Conservation (phyloP, 192 early-diverging fungal species). For the Funneliformis geosporum region DNA sequence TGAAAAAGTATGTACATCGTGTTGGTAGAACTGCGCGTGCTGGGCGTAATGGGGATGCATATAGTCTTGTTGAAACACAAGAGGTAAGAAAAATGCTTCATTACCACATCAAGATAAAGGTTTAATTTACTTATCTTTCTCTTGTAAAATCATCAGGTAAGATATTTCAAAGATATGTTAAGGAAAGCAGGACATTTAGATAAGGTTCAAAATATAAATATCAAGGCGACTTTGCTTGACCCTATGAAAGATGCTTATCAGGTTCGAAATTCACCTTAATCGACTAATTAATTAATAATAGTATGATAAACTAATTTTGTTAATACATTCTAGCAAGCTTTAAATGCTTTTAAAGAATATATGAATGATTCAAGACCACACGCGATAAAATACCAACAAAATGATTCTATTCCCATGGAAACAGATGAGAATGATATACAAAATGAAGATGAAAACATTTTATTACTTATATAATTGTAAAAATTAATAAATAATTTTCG, state of each 20-base stretch:
- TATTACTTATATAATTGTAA: too few relatives aligned
- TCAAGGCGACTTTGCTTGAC: constrained; percentile 32
- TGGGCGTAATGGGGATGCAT: constrained; percentile 77
- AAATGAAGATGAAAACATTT: too few relatives aligned
- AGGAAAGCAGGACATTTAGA: constrained; percentile 61
- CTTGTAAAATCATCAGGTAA: constrained; percentile 33
- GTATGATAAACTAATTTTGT: not conserved
- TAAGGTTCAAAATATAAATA: constrained; percentile 54
- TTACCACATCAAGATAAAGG: too few relatives aligned
- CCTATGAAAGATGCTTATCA: constrained; percentile 13
- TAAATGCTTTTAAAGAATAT: constrained; percentile 27
- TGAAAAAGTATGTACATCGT: constrained; percentile 90
- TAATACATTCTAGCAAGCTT: constrained; percentile 12
- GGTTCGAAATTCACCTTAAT: not conserved
- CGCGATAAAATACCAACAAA: constrained; percentile 2
- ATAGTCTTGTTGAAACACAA: constrained; percentile 69
- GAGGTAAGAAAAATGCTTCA: constrained; percentile 40
- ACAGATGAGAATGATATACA: not conserved
- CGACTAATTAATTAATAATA: not conserved
- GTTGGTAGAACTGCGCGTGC: constrained; percentile 91
- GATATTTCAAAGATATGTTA: constrained; percentile 75
- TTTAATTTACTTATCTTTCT: not conserved
- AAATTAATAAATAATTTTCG: too few relatives aligned
- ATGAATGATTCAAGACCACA: not conserved
- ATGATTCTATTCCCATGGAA: not conserved